These are phyloP conservation scores for Candida succiphila DNA, from an alignment of 805 yeast genomes.

Conservation along the genomic window DNA sequence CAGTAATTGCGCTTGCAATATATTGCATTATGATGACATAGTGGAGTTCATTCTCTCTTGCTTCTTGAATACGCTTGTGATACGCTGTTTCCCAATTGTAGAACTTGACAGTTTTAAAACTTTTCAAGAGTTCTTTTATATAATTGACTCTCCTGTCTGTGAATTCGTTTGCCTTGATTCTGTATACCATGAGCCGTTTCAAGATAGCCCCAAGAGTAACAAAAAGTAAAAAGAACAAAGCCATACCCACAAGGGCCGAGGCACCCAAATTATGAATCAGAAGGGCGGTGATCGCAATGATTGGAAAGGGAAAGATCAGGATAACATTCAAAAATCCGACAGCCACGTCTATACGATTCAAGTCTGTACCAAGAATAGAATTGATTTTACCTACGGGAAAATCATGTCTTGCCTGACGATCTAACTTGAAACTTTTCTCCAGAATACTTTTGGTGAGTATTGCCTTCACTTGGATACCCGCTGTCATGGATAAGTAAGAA, in stretches of 20 bases:
- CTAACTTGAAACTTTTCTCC: slow-evolving; percentile 48
- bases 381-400: slow-evolving; percentile 68
- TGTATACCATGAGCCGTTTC: slow-evolving; percentile 37
- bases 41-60: slow-evolving; percentile 55
- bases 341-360: slow-evolving; percentile 61
- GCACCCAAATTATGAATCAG: slow-evolving; percentile 63
- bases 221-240: slow-evolving; percentile 40
- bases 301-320: slow-evolving; percentile 47
- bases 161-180: slow-evolving; percentile 45
- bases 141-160: slow-evolving; percentile 73
- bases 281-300: slow-evolving; percentile 51
- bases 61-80: slow-evolving; percentile 37
- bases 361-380: slow-evolving; percentile 62
- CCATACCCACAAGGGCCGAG: slow-evolving; percentile 64
- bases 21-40: slow-evolving; percentile 51
- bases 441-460: slow-evolving; percentile 54
- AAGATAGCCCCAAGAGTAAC: slow-evolving; percentile 34
- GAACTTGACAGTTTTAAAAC: slow-evolving; percentile 72
- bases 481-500: slow-evolving; percentile 42
- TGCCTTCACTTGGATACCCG: slow-evolving; percentile 58
- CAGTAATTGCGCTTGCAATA: slow-evolving; percentile 45
- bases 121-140: slow-evolving; percentile 70
- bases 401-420: slow-evolving; percentile 46
- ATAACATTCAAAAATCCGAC: slow-evolving; percentile 51
- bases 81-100: slow-evolving; percentile 90